These are phyloP conservation scores for Dicorynia guianensis DNA, from an alignment of 306 rosid species.

Conservation along the genomic window DNA sequence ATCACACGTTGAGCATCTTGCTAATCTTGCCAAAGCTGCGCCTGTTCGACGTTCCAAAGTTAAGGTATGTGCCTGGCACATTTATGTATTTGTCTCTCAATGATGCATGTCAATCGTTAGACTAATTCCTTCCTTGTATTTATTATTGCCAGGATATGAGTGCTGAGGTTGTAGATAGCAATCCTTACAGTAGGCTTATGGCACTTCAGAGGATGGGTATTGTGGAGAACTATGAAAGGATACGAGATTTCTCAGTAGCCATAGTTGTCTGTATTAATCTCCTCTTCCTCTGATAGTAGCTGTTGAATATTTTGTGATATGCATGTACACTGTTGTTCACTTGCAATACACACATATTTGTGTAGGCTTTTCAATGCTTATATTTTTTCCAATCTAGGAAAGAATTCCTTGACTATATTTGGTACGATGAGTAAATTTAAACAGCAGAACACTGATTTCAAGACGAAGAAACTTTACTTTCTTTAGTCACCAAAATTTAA, in stretches of 20 bases:
- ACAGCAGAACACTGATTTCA: background rate
- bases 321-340: background rate
- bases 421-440: background rate
- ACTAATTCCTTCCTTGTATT: slow-evolving; percentile 16
- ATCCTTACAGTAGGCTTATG: slow-evolving; percentile 98
- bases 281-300: slow-evolving; percentile 42
- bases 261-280: slow-evolving; percentile 87
- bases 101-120: slow-evolving; percentile 16
- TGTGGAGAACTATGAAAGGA: slow-evolving; percentile 90
- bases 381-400: slow-evolving; percentile 5
- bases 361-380: background rate
- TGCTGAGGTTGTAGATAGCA: slow-evolving; percentile 93
- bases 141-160: slow-evolving; percentile 87
- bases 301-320: slow-evolving; percentile 10
- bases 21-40: slow-evolving; percentile 56
- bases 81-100: background rate
- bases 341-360: background rate
- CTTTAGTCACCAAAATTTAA: no score
- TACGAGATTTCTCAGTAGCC: slow-evolving; percentile 94
- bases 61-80: slow-evolving; percentile 57
- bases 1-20: slow-evolving; percentile 65
- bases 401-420: background rate
- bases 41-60: slow-evolving; percentile 78
- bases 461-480: slow-evolving; percentile 15
- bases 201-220: slow-evolving; percentile 99